Base-by-base conservation (phyloP, 2,329 filamentous ascomycete genomes). In the Diaporthe citriasiana region DNA sequence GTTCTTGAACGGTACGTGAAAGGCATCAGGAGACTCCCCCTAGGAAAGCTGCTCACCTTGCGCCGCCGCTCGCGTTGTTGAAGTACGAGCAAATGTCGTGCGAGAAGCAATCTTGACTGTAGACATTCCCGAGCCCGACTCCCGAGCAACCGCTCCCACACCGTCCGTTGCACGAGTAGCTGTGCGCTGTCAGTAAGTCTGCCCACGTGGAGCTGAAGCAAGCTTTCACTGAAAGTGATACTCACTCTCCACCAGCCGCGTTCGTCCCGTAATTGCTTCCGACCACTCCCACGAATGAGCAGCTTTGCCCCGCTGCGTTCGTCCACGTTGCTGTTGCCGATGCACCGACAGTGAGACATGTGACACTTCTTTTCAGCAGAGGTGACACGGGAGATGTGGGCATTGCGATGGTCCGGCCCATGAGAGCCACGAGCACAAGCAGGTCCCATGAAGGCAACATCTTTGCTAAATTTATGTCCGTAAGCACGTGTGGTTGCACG, bases 21-120 rank as follows among this genome's bases (percentile, higher is more conserved):
- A 7, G 25, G 9, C 13, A 13, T 22, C 9, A 12, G 1, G 17
- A 12, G 9, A 3, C 15, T 27, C 17, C 8, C 13, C 1, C 10
- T 7, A 75, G 50, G 9, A 19, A 70, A n/a, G 4, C 27, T 7
- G 70, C 78, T 75, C 77, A 86, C 86, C 82, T 85, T 0, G 84
- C 79, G 3, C 86, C 86, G 10, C 85, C 85, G n/a, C 80, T 84
- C 1, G 86, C 85, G 68, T 84, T 84, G 40, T 88, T 84, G 74
- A 88, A 88, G 76, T 85, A 88, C 5, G 85, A 87, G 78, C 87
- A 88, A 17, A 88, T 83, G 65, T 88, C 87, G 71, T 88, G 87
- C 0, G 83, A 84, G 76, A 86, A 88, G 77, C 87, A 88, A 66
- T 88, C 85, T 74, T 87, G 86, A 0, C 86, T 87, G 73, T 88